Conservation (phyloP, 164 flowering plant species). For the Kalanchoe fedtschenkoi region DNA sequence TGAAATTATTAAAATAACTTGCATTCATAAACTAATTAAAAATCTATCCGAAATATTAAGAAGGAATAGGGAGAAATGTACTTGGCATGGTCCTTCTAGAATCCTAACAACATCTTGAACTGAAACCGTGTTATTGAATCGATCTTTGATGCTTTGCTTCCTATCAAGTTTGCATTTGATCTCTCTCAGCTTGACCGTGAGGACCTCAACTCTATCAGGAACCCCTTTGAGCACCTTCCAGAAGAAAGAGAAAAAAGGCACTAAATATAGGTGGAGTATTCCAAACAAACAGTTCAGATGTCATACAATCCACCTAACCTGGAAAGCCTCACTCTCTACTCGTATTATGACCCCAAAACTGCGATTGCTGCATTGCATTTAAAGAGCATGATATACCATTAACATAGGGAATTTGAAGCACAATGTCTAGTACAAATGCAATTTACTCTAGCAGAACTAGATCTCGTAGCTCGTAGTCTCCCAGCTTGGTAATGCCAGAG, state of each 20-base stretch:
- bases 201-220: conserved; percentile 84
- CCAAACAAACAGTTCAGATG: neutral
- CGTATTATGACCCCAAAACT: conserved; percentile 93
- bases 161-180: conserved; percentile 77
- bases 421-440: neutral
- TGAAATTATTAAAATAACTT: conserved; percentile 14
- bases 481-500: conserved; percentile 77
- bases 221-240: conserved; percentile 84
- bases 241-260: neutral
- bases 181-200: conserved; percentile 74
- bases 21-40: neutral
- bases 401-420: neutral
- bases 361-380: conserved; percentile 47
- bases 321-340: conserved; percentile 96
- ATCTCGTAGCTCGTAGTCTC: conserved; percentile 97
- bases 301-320: conserved; percentile 29
- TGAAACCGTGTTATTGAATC: conserved; percentile 47
- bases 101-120: conserved; percentile 82
- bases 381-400: conserved; percentile 10
- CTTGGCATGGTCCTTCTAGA: conserved; percentile 82
- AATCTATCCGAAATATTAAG: neutral
- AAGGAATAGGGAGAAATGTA: conserved; percentile 16
- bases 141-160: conserved; percentile 59
- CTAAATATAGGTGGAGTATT: neutral
- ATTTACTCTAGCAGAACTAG: conserved; percentile 88